Conservation (phyloP, 164 flowering plant genomes). For the Sextonia rubra region DNA sequence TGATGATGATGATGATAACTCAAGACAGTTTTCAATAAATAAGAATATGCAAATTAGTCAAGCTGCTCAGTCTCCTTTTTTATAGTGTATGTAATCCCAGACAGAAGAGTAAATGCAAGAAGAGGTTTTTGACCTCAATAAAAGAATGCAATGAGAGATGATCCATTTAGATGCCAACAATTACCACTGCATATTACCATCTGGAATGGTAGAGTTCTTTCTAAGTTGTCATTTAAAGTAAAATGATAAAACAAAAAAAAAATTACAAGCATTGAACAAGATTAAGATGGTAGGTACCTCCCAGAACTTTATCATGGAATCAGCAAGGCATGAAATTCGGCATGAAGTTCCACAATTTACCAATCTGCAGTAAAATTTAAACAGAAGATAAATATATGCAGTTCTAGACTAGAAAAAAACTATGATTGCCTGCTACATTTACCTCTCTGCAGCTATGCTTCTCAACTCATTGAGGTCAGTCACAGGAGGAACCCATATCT, state of each 20-base stretch:
- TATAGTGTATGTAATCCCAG: too few species aligned
- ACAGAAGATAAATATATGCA: neutral
- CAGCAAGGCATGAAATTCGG: conserved; percentile 33
- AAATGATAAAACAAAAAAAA: neutral
- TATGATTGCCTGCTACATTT: neutral
- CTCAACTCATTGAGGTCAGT: conserved; percentile 58
- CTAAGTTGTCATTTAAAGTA: neutral
- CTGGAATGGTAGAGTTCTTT: neutral
- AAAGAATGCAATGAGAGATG: neutral
- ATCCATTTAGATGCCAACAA: neutral
- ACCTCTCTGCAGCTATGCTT: conserved; percentile 66
- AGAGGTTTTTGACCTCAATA: too few species aligned
- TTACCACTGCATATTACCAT: neutral
- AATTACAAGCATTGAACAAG: neutral
- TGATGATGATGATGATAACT: too few species aligned
- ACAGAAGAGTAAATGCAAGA: too few species aligned
- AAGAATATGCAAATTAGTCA: too few species aligned
- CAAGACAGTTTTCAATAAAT: too few species aligned
- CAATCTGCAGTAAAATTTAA: conserved; percentile 38
- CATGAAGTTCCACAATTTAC: conserved; percentile 27
- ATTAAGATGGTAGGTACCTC: conserved; percentile 38
- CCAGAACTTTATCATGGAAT: conserved; percentile 70
- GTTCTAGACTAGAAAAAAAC: neutral
- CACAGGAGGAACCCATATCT: conserved; percentile 94
- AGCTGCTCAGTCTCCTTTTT: too few species aligned